Percentiles rank a stretch among this genome's conserved stretches.
These are phyloP conservation scores for Huiozyma sinensis DNA, from an alignment of 805 yeast species.

Conservation along the genomic window DNA sequence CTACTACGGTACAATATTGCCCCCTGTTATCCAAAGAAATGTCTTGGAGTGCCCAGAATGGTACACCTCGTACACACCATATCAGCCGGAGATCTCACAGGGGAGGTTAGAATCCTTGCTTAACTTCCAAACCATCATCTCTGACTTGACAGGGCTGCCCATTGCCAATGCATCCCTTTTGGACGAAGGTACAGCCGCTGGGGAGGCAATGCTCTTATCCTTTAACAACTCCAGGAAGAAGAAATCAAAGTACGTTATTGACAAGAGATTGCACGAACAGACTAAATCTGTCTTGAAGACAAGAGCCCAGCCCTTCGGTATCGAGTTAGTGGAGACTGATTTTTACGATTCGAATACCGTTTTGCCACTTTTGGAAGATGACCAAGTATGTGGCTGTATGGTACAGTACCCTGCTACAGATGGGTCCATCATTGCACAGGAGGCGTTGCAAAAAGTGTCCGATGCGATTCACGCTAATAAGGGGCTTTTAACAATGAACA, in stretches of 20 bases:
- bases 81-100: conserved; percentile 96
- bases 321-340: conserved; percentile 51
- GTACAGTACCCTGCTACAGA: conserved; percentile 87
- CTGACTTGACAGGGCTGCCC: conserved; percentile 88
- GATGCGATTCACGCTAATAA: conserved; percentile 58
- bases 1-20: conserved; percentile 80
- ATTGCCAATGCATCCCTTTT: conserved; percentile 89
- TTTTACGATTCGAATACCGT: conserved; percentile 33
- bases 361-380: conserved; percentile 26
- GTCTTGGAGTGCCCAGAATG: conserved; percentile 90
- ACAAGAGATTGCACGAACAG: conserved; percentile 70
- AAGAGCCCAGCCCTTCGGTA: conserved; percentile 66
- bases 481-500: conserved; percentile 75
- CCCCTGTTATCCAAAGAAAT: conserved; percentile 89
- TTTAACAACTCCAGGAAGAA: conserved; percentile 59
- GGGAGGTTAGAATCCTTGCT: conserved; percentile 86
- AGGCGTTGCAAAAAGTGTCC: conserved; percentile 44
- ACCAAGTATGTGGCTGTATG: conserved; percentile 63
- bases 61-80: conserved; percentile 98
- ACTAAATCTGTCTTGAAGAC: conserved; percentile 70
- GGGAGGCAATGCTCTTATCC: conserved; percentile 88
- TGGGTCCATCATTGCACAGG: conserved; percentile 49
- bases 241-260: conserved; percentile 59
- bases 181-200: conserved; percentile 97
- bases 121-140: conserved; percentile 85